These are phyloP conservation scores for Umbellularia californica DNA, from an alignment of 164 flowering plant genomes.

Conservation along the genomic window DNA sequence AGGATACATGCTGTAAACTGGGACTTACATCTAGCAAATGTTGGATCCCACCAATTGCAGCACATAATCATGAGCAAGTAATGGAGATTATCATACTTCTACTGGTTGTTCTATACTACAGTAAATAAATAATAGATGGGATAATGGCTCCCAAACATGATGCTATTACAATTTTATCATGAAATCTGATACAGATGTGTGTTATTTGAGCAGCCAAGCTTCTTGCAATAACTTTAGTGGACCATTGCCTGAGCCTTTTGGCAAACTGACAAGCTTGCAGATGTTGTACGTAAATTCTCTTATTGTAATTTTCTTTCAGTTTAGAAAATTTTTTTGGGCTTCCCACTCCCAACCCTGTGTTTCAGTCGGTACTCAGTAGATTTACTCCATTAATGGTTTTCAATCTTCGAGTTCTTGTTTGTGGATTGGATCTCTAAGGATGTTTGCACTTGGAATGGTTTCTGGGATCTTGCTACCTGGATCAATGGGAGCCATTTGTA, in stretches of 20 bases:
- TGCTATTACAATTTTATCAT: too few relatives aligned
- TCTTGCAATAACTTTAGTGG: slow-evolving; percentile 52
- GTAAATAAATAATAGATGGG: too few relatives aligned
- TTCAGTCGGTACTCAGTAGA: not conserved
- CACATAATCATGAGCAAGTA: too few relatives aligned
- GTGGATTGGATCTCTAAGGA: not conserved
- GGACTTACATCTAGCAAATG: too few relatives aligned
- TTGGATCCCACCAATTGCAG: too few relatives aligned
- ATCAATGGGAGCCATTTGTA: slow-evolving; percentile 5
- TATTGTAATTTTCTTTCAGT: not conserved
- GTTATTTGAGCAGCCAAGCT: slow-evolving; percentile 17
- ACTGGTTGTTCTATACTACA: too few relatives aligned
- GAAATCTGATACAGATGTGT: not conserved
- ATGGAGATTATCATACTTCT: too few relatives aligned
- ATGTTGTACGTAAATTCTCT: slow-evolving; percentile 42
- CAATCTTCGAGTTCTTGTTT: not conserved
- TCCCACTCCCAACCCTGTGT: not conserved
- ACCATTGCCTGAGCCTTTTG: slow-evolving; percentile 36
- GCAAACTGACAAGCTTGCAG: slow-evolving; percentile 35
- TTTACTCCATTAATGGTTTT: not conserved
- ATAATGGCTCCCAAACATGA: too few relatives aligned
- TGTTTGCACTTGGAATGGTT: not conserved
- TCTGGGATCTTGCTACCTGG: not conserved
- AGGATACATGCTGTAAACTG: too few relatives aligned
- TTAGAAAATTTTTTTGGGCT: not conserved